phyloP scores from a whole-genome alignment of 306 rosid species.

The Prunus salicina region DNA sequence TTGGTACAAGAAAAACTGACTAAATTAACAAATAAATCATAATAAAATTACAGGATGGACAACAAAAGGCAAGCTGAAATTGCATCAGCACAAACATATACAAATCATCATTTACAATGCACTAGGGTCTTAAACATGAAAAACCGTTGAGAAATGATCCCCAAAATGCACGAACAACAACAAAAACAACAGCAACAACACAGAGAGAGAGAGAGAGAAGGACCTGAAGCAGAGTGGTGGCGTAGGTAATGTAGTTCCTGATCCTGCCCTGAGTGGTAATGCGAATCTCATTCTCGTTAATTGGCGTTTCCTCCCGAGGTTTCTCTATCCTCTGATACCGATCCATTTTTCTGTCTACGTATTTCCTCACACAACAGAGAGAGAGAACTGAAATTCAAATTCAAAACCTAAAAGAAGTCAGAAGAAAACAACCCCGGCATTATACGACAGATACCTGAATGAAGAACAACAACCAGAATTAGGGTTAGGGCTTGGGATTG shows the following conservation, averaged over 20 bases:
- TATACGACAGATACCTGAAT: background rate
- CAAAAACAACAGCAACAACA: too few species aligned
- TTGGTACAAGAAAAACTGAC: too few species aligned
- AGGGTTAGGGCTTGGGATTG: conserved; percentile 10
- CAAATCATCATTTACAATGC: too few species aligned
- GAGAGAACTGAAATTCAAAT: background rate
- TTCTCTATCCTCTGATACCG: conserved; percentile 31
- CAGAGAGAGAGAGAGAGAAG: too few species aligned
- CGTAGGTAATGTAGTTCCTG: conserved; percentile 34
- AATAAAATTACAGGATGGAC: too few species aligned
- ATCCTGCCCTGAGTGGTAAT: conserved; percentile 8
- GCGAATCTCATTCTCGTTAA: background rate
- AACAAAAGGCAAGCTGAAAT: too few species aligned
- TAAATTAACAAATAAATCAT: too few species aligned
- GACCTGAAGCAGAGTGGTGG: conserved; percentile 30
- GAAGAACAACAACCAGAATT: background rate
- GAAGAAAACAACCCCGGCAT: background rate
- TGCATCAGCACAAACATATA: too few species aligned
- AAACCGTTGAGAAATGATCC: too few species aligned
- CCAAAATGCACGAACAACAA: too few species aligned
- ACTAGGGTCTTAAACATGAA: too few species aligned
- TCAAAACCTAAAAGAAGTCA: background rate
- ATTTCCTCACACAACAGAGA: too few species aligned
- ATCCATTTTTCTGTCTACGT: conserved; percentile 12
- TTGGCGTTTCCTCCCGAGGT: conserved; percentile 22